Base-by-base conservation (phyloP, 768 basidiomycete genomes). In the Lactarius indigo region DNA sequence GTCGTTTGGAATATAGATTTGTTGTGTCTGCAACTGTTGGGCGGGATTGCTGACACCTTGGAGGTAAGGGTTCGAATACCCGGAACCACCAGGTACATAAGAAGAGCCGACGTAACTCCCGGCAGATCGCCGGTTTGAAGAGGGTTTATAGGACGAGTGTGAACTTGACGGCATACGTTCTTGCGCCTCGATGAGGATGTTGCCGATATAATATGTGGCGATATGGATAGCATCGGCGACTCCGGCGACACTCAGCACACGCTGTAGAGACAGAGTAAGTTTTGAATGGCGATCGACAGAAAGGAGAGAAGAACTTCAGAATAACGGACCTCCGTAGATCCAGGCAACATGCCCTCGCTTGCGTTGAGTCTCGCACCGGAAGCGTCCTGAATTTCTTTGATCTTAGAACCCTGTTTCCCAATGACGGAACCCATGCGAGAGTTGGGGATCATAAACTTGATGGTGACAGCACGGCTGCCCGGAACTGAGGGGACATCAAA, bases 371-470 rank as follows among this genome's bases (percentile, higher is more conserved):
- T 82, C 18, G 97, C 97, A 41, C 97, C 97, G 69, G 92, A 94
- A 31, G 97, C 97, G 73, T 99, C 97, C 75, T 99, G 97, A 70
- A 99, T 99, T 79, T 99, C 97, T 81, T 98, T 98, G 77, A 99
- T 99, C 78, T 99, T 99, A 42, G 90, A 89, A 37, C 97, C 97
- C 69, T 90, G 92, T 77, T 97, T 98, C 64, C 97, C 97, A 73
- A 99, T 99, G 67, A 98, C 94, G 20, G 95, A 97, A 50, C 96
- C 96, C 96, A 98, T 98, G 65, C 96, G 91, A 12, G 94, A 96
- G 78, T 98, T 98, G 70, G 96, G 96, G 64, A 98, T 97, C 91
- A 98, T 98, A 75, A 94, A 98, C 77, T 98, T 98, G 83, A 99
- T 98, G 35, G 97, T 98, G 63, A 99, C 97, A 33, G 97, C 96